Evolutionary conservation across 345 rosid species (phyloP), one percentile per base, ranked within the genome.

Genomic region (Euphorbia tirucalli): DNA sequence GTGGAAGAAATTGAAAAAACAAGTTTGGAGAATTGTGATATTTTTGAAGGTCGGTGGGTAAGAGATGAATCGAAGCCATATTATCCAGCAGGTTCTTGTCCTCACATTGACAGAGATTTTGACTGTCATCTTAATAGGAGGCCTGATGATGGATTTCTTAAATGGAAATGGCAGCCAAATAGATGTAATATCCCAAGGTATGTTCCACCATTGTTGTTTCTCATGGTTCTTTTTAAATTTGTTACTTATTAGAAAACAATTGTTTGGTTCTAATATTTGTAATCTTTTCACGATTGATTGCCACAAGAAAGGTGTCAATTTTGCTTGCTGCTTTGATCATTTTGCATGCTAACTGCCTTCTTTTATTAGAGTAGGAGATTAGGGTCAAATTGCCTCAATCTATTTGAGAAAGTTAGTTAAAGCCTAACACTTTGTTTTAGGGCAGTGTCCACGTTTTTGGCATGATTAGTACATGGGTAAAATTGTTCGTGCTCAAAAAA

Each of bases 101-200:
- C 96, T 27, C 79, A 88, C 67, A 54, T 90, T 72, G 98, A 88
- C 83, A 83, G 76, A 75, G 93, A 86, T 78, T 91, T 89, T 65
- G 77, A 93, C 80, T 91, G 98, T 71, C 86, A 89, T 10, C 75
- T 59, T 21, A 89, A 93, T 61, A 82, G 88, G 32, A 82, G 98
- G 85, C 94, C 94, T 54, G 93, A 93, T 67, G 86, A 81, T 72
- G 93, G 61, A 35, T 93, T 68, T 77, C 75, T 85, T 46, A 87
- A 83, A 68, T 93, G 98, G 93, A 90, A 78, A 78, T 90, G 98
- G 96, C 89, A 90, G 74, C 96, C 97, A 68, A 79, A 87, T 79
- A 84, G 86, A 0, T 91, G 98, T 37, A 78, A 84, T 71, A 79
- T 89, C 41, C 90, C 91, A 16, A 93, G 96, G 91, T 87, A 73